Conservation (phyloP, 2,329 filamentous ascomycete species). For the Metarhizium sp. region DNA sequence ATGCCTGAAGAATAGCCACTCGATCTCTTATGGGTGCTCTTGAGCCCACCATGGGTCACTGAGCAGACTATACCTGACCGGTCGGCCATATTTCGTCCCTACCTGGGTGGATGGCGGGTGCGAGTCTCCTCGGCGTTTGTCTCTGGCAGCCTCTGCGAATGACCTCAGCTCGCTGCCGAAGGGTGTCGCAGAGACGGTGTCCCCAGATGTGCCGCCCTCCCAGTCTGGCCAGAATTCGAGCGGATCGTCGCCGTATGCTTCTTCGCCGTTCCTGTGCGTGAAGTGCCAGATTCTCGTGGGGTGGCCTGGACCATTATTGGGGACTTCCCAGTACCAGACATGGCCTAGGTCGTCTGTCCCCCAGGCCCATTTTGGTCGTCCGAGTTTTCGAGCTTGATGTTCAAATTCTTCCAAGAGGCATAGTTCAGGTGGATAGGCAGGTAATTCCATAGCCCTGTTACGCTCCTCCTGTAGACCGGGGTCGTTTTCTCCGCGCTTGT, state of each 20-base stretch:
- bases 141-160: no score
- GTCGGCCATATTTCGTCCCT: no score
- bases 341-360: no score
- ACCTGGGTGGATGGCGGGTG: no score
- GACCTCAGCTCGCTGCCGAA: neutral
- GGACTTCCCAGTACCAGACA: neutral
- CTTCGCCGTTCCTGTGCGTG: neutral
- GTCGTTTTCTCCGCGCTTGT: neutral
- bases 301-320: neutral
- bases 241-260: neutral
- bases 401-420: neutral
- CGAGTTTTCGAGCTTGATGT: neutral
- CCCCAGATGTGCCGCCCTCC: neutral
- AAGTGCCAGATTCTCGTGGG: neutral
- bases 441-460: neutral
- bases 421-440: neutral
- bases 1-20: no score
- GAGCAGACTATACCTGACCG: no score
- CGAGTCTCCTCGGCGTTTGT: no score
- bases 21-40: no score
- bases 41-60: no score
- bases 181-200: neutral
- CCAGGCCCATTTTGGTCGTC: neutral
- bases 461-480: neutral
- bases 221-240: neutral